Evolutionary conservation across 164 flowering plant species (phyloP), one percentile per base, ranked within the genome.

Genomic region (Santalum album): DNA sequence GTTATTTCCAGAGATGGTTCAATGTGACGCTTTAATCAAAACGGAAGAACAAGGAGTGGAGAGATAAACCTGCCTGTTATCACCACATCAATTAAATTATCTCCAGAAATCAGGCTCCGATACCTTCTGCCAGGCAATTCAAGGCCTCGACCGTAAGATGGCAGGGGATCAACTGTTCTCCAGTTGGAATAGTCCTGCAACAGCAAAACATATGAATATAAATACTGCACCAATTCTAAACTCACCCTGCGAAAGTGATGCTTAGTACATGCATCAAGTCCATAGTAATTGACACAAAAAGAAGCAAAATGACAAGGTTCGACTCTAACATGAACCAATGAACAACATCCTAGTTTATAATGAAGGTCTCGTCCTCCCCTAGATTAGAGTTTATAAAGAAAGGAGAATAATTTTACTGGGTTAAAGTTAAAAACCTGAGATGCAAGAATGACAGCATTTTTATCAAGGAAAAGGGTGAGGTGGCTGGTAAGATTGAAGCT

Each of bases 401-500:
- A 29, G 34, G 34, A 4, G 9, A 29, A 29, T 29, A 29, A 4
- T 4, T 29, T 4, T 9, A 21, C 53, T 18, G n/a, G 51, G 47
- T 36, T 22, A 50, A 12, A 51, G n/a, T 20, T 36, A 36, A 39
- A 34, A 25, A 86, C 96, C 95, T 88, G 87, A 27, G 91, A 81
- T 53, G 80, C 98, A 67, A 92, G 85, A 51, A 92, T 78, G 54
- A 73, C 48, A 16, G 99, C 97, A 62, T 78, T 89, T 70, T 69
- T 83, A 32, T 82, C 91, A 68, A 92, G 68, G 75, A 89, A 92
- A 42, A 92, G 87, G 0, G 99, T 92, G 59, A 92, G 94, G 61
- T 89, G 90, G 65, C 90, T 92, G 42, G 96, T 92, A 51, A 92
- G 97, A 43, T 84, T 92, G 65, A 92, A 76, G 62, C 88, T 80